Conservation (phyloP, 2,329 filamentous ascomycete species). For the Whalleya microplaca region DNA sequence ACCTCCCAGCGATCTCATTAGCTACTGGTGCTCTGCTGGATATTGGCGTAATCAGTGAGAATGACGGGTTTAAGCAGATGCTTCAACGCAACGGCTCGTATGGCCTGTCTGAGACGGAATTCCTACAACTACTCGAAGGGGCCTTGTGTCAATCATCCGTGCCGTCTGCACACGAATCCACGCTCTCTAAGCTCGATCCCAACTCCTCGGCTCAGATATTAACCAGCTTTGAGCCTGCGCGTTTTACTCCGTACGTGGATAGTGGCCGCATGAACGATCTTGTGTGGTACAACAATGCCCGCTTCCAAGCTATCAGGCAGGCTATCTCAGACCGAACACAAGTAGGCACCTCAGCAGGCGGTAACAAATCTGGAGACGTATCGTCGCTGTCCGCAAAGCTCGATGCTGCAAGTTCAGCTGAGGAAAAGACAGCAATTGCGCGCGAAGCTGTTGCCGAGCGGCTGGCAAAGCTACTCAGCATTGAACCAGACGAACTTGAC, state of each 20-base stretch:
- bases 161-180: neutral
- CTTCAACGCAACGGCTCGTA: constrained; percentile 8
- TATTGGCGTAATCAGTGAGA: constrained; percentile 4
- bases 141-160: neutral
- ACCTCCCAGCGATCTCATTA: constrained; percentile 3
- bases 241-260: constrained; percentile 4
- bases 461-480: constrained; percentile 5
- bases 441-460: constrained; percentile 1
- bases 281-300: constrained; percentile 7
- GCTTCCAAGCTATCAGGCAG: constrained; percentile 6
- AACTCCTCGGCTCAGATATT: constrained; percentile 3
- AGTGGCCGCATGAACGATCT: constrained; percentile 1
- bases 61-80: constrained; percentile 1
- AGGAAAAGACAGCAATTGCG: constrained; percentile 1
- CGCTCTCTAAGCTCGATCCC: neutral
- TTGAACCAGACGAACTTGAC: constrained; percentile 5
- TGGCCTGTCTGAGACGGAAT: constrained; percentile 7
- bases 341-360: neutral
- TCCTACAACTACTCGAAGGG: constrained; percentile 11
- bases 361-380: neutral
- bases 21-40: constrained; percentile 10
- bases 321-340: constrained; percentile 1
- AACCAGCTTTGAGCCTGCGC: constrained; percentile 7
- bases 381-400: neutral
- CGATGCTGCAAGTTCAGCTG: neutral